Evolutionary conservation across 805 yeast genomes (phyloP).

Genomic region (Metschnikowia vanudenii): DNA sequence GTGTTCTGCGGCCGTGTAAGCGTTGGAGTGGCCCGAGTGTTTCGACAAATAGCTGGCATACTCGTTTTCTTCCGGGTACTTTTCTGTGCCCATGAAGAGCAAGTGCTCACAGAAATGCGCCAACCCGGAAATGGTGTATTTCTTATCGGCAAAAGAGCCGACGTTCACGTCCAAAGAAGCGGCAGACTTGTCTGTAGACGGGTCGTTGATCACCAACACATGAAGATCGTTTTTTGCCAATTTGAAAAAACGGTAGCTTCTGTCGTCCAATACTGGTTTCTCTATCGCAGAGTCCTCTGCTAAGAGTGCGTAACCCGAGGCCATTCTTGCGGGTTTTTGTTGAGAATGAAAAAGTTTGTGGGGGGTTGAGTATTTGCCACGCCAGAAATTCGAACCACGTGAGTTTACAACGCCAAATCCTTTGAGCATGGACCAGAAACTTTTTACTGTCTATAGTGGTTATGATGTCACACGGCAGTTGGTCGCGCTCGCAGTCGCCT

Average conservation of each 20-base stretch:
- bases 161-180: conserved; percentile 78
- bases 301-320: conserved; percentile 13
- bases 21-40: conserved; percentile 88
- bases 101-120: conserved; percentile 73
- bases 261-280: conserved; percentile 64
- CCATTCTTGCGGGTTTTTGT: background rate
- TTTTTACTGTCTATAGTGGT: conserved; percentile 2
- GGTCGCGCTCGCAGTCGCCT: background rate
- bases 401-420: background rate
- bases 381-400: background rate
- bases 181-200: conserved; percentile 69
- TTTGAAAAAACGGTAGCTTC: conserved; percentile 66
- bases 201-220: conserved; percentile 65
- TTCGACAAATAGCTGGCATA: conserved; percentile 71
- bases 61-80: conserved; percentile 74
- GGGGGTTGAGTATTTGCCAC: background rate
- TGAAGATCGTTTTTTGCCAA: conserved; percentile 53
- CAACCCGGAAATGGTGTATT: conserved; percentile 58
- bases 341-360: background rate
- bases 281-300: conserved; percentile 33
- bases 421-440: conserved; percentile 3
- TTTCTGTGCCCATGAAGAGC: conserved; percentile 75
- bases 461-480: conserved; percentile 10
- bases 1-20: conserved; percentile 84
- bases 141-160: conserved; percentile 72